These are phyloP conservation scores for Mycena indigotica DNA, from an alignment of 768 basidiomycete species.

Conservation along the genomic window DNA sequence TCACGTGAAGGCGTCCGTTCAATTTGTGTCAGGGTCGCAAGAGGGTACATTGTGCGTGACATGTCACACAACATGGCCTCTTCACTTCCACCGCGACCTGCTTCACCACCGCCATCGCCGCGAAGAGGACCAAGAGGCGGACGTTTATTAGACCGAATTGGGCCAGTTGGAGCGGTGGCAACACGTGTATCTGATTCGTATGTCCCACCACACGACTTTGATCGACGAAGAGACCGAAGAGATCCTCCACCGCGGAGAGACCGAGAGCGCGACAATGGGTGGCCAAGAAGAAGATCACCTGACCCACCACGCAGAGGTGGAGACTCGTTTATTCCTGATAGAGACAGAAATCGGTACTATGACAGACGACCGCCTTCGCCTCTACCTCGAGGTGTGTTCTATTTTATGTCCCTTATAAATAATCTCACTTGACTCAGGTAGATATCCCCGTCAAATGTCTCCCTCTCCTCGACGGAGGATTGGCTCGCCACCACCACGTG, in stretches of 20 bases:
- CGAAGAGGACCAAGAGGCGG: background rate
- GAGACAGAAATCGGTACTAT: conserved; percentile 12
- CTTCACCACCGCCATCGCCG: background rate
- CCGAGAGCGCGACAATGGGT: conserved; percentile 2
- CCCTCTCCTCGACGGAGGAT: conserved; percentile 15
- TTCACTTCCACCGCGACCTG: background rate
- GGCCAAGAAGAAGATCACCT: background rate
- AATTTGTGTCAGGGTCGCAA: conserved; percentile 81
- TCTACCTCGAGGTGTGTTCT: background rate
- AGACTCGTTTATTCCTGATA: conserved; percentile 5
- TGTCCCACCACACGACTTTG: background rate
- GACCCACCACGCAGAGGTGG: conserved; percentile 8
- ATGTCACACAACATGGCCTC: background rate
- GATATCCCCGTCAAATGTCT: conserved; percentile 12
- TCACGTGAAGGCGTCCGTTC: conserved; percentile 75
- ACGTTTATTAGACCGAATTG: background rate
- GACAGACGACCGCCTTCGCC: conserved; percentile 9
- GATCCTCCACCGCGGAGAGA: conserved; percentile 15
- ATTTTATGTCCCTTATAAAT: background rate
- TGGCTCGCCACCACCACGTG: background rate
- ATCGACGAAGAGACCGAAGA: conserved; percentile 1
- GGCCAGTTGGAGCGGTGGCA: background rate
- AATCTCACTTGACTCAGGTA: conserved; percentile 2
- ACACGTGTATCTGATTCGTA: background rate
- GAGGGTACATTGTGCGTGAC: conserved; percentile 60